These are phyloP conservation scores for Spathaspora arborariae DNA, from an alignment of 805 yeast genomes.

Conservation along the genomic window DNA sequence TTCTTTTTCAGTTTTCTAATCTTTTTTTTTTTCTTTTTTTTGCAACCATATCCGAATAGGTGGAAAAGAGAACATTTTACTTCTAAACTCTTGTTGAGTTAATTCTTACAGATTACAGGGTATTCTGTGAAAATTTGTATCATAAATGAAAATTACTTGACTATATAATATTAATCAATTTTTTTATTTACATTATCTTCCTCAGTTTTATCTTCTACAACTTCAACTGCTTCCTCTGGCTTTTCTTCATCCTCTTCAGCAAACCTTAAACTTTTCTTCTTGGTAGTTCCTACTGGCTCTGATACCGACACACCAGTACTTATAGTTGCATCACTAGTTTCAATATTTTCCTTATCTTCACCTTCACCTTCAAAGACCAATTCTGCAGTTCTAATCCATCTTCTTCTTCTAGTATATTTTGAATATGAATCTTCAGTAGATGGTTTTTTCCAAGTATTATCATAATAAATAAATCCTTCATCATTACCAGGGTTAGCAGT, in stretches of 20 bases:
- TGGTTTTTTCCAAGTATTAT: slow-evolving; percentile 93
- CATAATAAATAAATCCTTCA: slow-evolving; percentile 86
- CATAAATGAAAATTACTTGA: too few relatives aligned
- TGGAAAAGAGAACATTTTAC: too few relatives aligned
- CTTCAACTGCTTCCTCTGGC: not conserved
- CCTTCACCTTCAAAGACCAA: slow-evolving; percentile 40
- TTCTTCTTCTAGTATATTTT: slow-evolving; percentile 87
- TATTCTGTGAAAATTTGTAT: too few relatives aligned
- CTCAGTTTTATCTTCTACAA: not conserved
- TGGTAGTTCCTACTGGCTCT: not conserved
- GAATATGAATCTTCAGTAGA: slow-evolving; percentile 82
- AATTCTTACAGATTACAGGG: too few relatives aligned
- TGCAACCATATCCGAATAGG: too few relatives aligned
- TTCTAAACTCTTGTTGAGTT: too few relatives aligned
- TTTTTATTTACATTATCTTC: not conserved
- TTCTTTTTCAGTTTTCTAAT: too few relatives aligned
- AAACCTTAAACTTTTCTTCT: not conserved
- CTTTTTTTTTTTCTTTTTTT: too few relatives aligned
- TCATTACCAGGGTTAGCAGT: slow-evolving; percentile 71
- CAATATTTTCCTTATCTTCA: not conserved
- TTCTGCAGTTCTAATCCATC: slow-evolving; percentile 96
- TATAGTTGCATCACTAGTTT: not conserved
- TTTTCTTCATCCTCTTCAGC: not conserved
- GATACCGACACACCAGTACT: slow-evolving; percentile 1
- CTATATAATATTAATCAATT: too few relatives aligned